Evolutionary conservation across 2,329 filamentous ascomycete species (phyloP).

Genomic region (Didymella lethalis): DNA sequence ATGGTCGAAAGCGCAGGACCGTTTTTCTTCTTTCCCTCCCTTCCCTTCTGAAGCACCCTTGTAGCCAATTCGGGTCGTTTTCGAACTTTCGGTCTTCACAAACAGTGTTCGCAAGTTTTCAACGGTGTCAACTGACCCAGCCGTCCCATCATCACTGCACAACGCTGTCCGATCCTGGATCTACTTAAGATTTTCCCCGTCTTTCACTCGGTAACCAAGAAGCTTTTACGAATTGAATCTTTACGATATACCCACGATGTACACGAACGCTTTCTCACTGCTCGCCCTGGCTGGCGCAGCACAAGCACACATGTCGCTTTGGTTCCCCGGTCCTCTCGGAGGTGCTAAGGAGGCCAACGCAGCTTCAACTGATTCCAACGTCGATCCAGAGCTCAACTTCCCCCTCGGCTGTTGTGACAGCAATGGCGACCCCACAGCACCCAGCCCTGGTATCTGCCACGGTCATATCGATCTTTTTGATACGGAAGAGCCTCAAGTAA

Average conservation of each 20-base stretch:
- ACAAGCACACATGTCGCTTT: conserved; percentile 54
- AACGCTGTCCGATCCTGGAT: conserved; percentile 14
- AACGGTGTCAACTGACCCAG: conserved; percentile 29
- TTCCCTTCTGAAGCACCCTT: conserved; percentile 32
- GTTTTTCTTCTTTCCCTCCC: conserved; percentile 32
- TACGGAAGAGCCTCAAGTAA: conserved; percentile 54
- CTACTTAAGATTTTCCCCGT: conserved; percentile 21
- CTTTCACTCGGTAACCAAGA: conserved; percentile 25
- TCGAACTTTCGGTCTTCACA: conserved; percentile 13
- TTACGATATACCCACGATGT: conserved; percentile 31
- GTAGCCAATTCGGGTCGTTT: conserved; percentile 24
- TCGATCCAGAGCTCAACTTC: conserved; percentile 50
- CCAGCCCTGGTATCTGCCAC: conserved; percentile 51
- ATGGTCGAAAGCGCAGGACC: conserved; percentile 41
- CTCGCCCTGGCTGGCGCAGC: conserved; percentile 42
- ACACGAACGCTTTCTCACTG: conserved; percentile 35
- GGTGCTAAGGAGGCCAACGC: conserved; percentile 55
- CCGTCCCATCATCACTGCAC: conserved; percentile 18
- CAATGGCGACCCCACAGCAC: conserved; percentile 44
- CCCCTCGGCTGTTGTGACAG: conserved; percentile 57
- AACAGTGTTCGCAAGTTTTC: conserved; percentile 14
- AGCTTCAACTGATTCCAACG: conserved; percentile 23
- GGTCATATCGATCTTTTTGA: conserved; percentile 56
- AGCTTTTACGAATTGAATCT: conserved; percentile 16
- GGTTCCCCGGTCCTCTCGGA: conserved; percentile 55